Percentiles rank a stretch among this genome's conserved stretches.
phyloP scores from a whole-genome alignment of 2,329 filamentous ascomycete species.

The Endothia cerciana region DNA sequence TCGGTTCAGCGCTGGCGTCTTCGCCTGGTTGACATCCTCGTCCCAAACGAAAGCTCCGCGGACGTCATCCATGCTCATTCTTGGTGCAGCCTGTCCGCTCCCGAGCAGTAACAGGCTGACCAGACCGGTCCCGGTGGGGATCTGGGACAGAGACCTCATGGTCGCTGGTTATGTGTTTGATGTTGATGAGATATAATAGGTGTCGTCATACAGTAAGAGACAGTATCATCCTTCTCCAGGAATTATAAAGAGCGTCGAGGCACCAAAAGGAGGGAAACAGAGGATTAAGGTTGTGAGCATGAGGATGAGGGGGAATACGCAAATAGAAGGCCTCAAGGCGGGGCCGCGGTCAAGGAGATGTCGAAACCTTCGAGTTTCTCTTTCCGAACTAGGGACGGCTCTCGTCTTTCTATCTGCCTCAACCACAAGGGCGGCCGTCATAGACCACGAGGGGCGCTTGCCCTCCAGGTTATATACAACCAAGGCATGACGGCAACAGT shows the following conservation, averaged over 20 bases:
- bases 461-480: conserved; percentile 22
- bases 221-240: background rate
- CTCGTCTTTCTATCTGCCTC: conserved; percentile 6
- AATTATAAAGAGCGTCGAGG: background rate
- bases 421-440: conserved; percentile 15
- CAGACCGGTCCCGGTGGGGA: conserved; percentile 7
- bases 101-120: conserved; percentile 16
- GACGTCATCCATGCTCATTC: background rate
- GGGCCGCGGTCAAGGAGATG: background rate
- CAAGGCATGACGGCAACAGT: background rate
- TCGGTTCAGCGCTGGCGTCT: conserved; percentile 18
- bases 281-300: background rate
- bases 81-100: conserved; percentile 19
- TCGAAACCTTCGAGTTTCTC: background rate
- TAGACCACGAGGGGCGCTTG: conserved; percentile 6
- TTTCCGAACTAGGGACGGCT: conserved; percentile 2
- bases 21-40: conserved; percentile 9
- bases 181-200: background rate
- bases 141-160: conserved; percentile 19
- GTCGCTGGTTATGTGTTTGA: background rate
- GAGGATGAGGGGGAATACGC: background rate
- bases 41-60: conserved; percentile 12
- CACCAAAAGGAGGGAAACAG: background rate
- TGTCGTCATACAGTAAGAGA: background rate
- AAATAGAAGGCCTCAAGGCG: background rate